These are phyloP conservation scores for Melampsora allii-populina DNA, from an alignment of 1,284 basidiomycete species.

Conservation along the genomic window DNA sequence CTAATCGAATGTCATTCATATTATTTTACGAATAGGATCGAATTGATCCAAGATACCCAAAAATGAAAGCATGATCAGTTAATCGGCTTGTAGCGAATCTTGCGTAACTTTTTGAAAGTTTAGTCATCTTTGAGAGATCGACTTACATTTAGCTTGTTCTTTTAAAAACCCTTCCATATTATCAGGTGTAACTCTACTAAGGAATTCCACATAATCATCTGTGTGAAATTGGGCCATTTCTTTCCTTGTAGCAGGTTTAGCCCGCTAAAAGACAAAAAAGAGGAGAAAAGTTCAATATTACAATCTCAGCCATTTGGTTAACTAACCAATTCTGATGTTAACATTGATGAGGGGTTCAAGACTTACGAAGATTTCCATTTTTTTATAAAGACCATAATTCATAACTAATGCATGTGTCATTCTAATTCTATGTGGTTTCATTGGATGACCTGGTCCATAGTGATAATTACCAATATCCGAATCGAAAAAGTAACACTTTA, in stretches of 20 bases:
- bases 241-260: constrained; percentile 97
- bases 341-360: neutral
- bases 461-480: constrained; percentile 98
- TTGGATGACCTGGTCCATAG: constrained; percentile 75
- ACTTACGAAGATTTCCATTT: constrained; percentile 54
- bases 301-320: no score
- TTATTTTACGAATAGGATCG: neutral
- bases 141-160: constrained; percentile 89
- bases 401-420: constrained; percentile 99
- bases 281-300: neutral
- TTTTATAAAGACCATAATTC: constrained; percentile 78
- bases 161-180: constrained; percentile 83
- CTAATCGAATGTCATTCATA: constrained; percentile 56
- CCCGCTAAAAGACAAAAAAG: constrained; percentile 63
- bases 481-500: constrained; percentile 60
- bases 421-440: constrained; percentile 95
- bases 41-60: neutral
- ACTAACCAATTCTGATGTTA: no score
- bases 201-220: constrained; percentile 88
- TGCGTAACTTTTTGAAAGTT: no score
- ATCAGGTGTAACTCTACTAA: constrained; percentile 75
- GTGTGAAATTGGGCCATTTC: constrained; percentile 96
- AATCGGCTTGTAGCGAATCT: no score
- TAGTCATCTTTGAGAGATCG: no score
- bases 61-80: neutral